These are phyloP conservation scores for Helenozyma baotianmanensis DNA, from an alignment of 805 yeast genomes.

Conservation along the genomic window DNA sequence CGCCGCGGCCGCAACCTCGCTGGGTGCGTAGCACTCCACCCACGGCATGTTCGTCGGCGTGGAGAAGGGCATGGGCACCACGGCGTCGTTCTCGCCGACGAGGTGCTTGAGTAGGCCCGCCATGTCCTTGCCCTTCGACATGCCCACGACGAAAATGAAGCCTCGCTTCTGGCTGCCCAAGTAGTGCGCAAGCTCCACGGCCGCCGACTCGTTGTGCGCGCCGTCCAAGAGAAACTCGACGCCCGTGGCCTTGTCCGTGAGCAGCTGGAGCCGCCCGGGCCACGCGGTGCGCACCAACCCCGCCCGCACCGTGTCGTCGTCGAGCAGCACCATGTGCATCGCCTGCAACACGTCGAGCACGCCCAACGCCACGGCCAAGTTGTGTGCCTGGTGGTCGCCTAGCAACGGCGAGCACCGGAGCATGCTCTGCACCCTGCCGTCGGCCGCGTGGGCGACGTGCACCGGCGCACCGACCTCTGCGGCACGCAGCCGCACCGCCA, in stretches of 20 bases:
- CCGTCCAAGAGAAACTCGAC: slow-evolving; percentile 66
- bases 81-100: slow-evolving; percentile 45
- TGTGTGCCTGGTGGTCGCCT: slow-evolving; percentile 71
- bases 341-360: slow-evolving; percentile 40
- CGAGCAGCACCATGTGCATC: slow-evolving; percentile 22
- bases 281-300: slow-evolving; percentile 61
- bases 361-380: slow-evolving; percentile 63
- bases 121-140: slow-evolving; percentile 69
- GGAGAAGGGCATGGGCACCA: slow-evolving; percentile 62
- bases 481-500: slow-evolving; percentile 41
- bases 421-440: slow-evolving; percentile 14
- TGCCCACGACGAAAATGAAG: slow-evolving; percentile 62
- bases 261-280: slow-evolving; percentile 82
- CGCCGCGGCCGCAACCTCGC: too few species aligned
- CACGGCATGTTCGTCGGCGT: slow-evolving; percentile 91
- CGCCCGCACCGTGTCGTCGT: slow-evolving; percentile 29
- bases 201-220: slow-evolving; percentile 88
- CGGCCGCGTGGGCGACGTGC: slow-evolving; percentile 17
- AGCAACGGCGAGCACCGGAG: slow-evolving; percentile 51
- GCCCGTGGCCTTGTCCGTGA: slow-evolving; percentile 19
- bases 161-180: slow-evolving; percentile 30
- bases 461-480: slow-evolving; percentile 22
- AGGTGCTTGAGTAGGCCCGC: slow-evolving; percentile 48
- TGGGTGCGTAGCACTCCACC: slow-evolving; percentile 51
- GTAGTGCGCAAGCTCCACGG: slow-evolving; percentile 60